phyloP scores from a whole-genome alignment of 163 green algal species.

The Scenedesmus sp. region DNA sequence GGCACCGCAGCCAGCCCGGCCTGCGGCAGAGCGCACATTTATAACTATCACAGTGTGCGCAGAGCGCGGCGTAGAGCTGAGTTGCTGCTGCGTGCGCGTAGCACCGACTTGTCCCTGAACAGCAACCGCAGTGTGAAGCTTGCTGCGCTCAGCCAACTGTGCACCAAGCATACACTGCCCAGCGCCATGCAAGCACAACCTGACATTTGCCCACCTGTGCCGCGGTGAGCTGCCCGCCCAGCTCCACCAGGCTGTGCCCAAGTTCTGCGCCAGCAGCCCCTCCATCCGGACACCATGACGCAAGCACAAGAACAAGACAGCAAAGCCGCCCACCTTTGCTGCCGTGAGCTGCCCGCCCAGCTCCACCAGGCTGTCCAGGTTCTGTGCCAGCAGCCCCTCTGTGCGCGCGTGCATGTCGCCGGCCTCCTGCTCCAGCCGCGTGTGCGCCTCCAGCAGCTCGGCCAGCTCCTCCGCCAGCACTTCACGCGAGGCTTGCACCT shows the following conservation, averaged over 20 bases:
- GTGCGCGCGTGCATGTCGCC: not conserved
- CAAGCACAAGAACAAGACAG: not conserved
- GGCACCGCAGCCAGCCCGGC: slow-evolving; percentile 19
- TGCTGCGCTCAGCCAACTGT: too few relatives aligned
- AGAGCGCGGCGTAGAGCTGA: too few relatives aligned
- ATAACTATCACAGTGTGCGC: too few relatives aligned
- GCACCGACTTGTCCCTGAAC: too few relatives aligned
- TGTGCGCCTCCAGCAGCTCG: not conserved
- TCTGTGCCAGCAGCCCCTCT: slow-evolving; percentile 34
- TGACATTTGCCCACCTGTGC: slow-evolving; percentile 11
- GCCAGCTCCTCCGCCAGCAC: not conserved
- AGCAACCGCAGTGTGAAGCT: too few relatives aligned
- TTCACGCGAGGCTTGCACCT: not conserved
- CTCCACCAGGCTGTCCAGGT: slow-evolving; percentile 21
- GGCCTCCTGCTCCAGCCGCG: not conserved
- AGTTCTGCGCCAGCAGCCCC: not conserved
- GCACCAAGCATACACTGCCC: too few relatives aligned
- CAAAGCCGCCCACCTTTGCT: not conserved
- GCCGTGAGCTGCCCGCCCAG: slow-evolving; percentile 24
- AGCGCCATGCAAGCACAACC: too few relatives aligned
- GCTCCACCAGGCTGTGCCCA: slow-evolving; percentile 5
- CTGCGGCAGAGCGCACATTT: not conserved
- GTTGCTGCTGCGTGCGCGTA: too few relatives aligned
- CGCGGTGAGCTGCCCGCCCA: slow-evolving; percentile 26
- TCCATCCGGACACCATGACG: not conserved